Conservation (phyloP, 2,329 filamentous ascomycete species). For the Neophaeococcomyces aloes region DNA sequence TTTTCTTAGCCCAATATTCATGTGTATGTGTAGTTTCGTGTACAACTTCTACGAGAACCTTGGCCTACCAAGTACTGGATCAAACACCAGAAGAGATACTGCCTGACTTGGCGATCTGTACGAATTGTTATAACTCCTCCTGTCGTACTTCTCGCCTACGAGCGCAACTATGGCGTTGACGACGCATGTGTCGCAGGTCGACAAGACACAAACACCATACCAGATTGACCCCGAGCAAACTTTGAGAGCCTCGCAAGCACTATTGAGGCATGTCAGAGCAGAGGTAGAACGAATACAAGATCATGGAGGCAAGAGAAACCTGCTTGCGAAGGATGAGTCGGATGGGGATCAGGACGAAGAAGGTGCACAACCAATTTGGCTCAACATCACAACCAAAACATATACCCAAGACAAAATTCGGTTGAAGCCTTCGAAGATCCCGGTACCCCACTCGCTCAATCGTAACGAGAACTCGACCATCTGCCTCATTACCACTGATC, state of each 20-base stretch:
- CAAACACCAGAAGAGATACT: no score
- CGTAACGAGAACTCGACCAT: conserved; percentile 55
- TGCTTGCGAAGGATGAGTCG: conserved; percentile 40
- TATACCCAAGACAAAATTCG: conserved; percentile 61
- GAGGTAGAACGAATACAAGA: conserved; percentile 39
- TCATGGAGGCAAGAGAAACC: conserved; percentile 40
- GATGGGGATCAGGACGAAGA: conserved; percentile 37
- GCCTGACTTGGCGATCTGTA: no score
- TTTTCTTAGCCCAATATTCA: no score
- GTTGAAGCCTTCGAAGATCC: conserved; percentile 74
- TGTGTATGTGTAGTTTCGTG: no score
- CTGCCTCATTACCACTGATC: conserved; percentile 76
- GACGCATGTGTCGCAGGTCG: conserved; percentile 3
- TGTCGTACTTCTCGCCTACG: no score
- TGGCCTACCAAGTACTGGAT: no score
- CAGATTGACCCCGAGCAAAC: conserved; percentile 43
- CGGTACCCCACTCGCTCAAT: conserved; percentile 66
- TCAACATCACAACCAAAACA: conserved; percentile 54
- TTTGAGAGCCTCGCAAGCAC: conserved; percentile 48
- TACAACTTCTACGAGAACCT: no score
- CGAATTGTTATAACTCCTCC: no score
- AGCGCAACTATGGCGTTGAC: conserved; percentile 7
- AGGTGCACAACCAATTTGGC: conserved; percentile 49
- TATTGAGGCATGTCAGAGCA: conserved; percentile 48
- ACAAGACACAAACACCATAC: conserved; percentile 28